Evolutionary conservation across 768 basidiomycete species (phyloP), one percentile per base, ranked within the genome.

Genomic region (Phanerochaete carnosa): DNA sequence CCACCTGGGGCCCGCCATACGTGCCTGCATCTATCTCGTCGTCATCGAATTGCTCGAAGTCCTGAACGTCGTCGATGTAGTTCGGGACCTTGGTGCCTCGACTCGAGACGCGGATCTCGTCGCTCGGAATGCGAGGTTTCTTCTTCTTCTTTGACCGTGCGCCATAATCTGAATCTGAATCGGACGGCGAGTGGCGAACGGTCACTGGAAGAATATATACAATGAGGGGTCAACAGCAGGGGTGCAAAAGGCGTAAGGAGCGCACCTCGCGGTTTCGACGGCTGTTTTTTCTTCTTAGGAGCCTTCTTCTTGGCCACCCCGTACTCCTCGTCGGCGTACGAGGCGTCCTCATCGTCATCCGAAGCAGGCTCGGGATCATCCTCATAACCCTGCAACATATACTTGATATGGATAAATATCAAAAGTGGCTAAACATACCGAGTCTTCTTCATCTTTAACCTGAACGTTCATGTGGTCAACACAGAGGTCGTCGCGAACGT

Each of bases 141-240:
- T 88, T 92, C 82, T 92, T 94, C 79, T 89, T 92, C 82, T 91
- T 92, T 66, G 92, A 84, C 58, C 89, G 87, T 32, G 89, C 83
- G 46, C 90, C 92, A 67, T 93, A 94, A 68, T 94, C 92, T 2
- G 91, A 93, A 73, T 91, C 91, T 13, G 90, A 92, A 74, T 92
- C 90, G 47, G 90, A 90, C 45, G 82, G 81, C 29, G 80, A 70
- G 58, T 82, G 83, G 50, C 87, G 88, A 12, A 23, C 37, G 37
- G 35, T 25, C 23, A 49, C 25, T 49, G 23, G 28, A 11, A 19
- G 8, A 35, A 35, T 43, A 43, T 43, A 19, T 19, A 19, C 19
- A 43, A 43, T 43, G 39, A 43, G 19, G 8, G 19, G 19, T 39
- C 11, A 8, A 70, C 65, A 9, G 63, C 22, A 55, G 5, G 6